These are phyloP conservation scores for Isatis tinctoria DNA, from an alignment of 345 rosid genomes.

Conservation along the genomic window DNA sequence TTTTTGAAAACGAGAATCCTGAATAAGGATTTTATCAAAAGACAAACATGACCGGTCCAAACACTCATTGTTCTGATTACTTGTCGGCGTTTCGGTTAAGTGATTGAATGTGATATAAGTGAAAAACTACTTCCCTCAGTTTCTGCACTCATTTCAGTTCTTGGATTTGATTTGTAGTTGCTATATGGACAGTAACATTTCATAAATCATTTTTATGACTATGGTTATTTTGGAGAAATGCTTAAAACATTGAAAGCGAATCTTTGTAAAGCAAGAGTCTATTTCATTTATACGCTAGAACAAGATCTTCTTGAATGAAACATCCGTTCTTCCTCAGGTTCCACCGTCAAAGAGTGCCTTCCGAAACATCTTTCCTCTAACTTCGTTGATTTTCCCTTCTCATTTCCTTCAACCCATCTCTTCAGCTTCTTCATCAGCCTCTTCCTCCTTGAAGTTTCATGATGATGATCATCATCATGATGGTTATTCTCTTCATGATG, in stretches of 20 bases:
- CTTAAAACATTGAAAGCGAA: not conserved
- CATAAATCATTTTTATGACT: too few species aligned
- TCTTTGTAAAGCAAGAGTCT: not conserved
- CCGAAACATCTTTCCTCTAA: constrained; percentile 45
- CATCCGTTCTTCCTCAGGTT: constrained; percentile 29
- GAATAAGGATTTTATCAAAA: too few species aligned
- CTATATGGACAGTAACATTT: too few species aligned
- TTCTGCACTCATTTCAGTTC: not conserved
- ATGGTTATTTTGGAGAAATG: too few species aligned
- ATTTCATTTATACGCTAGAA: constrained; percentile 36
- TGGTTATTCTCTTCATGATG: not conserved
- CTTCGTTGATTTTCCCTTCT: constrained; percentile 35
- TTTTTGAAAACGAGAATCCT: too few species aligned
- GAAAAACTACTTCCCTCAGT: not conserved
- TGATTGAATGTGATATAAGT: constrained; percentile 32
- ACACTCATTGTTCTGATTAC: constrained; percentile 31
- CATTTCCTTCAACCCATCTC: constrained; percentile 69
- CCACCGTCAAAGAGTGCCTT: constrained; percentile 37
- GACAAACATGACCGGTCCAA: constrained; percentile 45
- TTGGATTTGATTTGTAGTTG: too few species aligned
- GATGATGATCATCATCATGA: constrained; percentile 2
- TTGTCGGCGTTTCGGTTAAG: constrained; percentile 56
- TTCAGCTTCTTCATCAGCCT: constrained; percentile 54
- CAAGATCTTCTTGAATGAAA: constrained; percentile 45
- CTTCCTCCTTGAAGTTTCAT: constrained; percentile 39